Base-by-base conservation (phyloP, 768 basidiomycete species). In the Suillus decipiens region DNA sequence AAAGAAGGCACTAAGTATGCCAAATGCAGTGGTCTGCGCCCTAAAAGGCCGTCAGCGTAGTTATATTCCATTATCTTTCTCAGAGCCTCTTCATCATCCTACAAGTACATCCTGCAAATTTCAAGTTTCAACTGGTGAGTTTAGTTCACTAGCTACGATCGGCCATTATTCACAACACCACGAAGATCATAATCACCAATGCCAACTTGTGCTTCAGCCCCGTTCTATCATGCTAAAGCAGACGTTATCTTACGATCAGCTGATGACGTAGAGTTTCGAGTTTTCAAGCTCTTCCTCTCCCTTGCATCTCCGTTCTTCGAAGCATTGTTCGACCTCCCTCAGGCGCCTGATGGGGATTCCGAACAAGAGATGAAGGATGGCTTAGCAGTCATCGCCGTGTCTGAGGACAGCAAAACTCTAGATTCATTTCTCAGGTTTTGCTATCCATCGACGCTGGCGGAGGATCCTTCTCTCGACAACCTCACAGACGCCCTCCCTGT, bases 261-360 rank as follows among this genome's bases (percentile, higher is more conserved):
- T 34, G 72, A 70, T 64, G 64, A 64, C 15, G 63, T 75, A n/a
- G 68, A 76, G 57, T 60, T 75, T 58, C 67, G 50, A 22, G 61
- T 74, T 14, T 71, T 73, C 63, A 73, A 70, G 31, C 47, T 62
- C n/a, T 67, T 74, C 24, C 69, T 75, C 19, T 58, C 67, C 28
- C 64, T 71, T 19, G 70, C 74, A 1, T 77, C 77, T 12, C 61
- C 73, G 1, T 64, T 75, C 54, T 78, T 76, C 63, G 59, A 63
- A 22, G 62, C 66, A 47, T 73, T 76, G 70, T 70, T 76, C 57
- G 43, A 61, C 19, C 63, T 74, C 10, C 69, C 72, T 9, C 70
- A 73, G 54, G 55, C 71, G 22, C 22, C 59, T n/a, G 34, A 51
- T 50, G 60, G 19, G 41, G 31, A 54, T 1, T 61, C 50, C 15